These are phyloP conservation scores for Heimioporus sp. DNA, from an alignment of 768 basidiomycete species.

Conservation along the genomic window DNA sequence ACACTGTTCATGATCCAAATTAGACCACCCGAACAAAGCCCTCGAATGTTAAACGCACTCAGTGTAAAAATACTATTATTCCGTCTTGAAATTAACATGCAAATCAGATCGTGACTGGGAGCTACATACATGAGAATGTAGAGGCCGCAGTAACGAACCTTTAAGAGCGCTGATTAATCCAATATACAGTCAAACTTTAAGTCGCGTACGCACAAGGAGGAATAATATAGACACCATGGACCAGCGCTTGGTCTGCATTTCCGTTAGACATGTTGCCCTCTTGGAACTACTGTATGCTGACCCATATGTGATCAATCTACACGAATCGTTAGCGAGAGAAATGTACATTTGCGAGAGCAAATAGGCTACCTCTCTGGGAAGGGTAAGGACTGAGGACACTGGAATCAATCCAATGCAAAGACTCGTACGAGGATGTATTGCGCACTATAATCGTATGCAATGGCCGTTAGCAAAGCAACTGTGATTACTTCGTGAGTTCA, in stretches of 20 bases:
- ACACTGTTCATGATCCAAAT: background rate
- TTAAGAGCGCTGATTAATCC: background rate
- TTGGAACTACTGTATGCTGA: background rate
- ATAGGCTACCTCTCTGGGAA: slow-evolving; percentile 6
- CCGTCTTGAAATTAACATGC: background rate
- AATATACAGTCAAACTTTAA: background rate
- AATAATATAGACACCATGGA: background rate
- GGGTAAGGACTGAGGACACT: slow-evolving; percentile 3
- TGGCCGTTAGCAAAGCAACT: slow-evolving; percentile 6
- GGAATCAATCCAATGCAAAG: background rate
- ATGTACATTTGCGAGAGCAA: background rate
- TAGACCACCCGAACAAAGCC: background rate
- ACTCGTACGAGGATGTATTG: too few species aligned
- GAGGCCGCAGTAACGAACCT: slow-evolving; percentile 8
- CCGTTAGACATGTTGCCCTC: background rate
- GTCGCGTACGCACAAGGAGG: background rate
- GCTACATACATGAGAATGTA: background rate
- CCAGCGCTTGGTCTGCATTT: slow-evolving; percentile 1
- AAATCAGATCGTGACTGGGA: background rate
- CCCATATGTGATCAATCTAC: slow-evolving; percentile 6
- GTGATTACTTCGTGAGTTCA: background rate
- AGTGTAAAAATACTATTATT: background rate
- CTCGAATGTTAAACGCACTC: background rate
- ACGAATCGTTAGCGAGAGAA: background rate
- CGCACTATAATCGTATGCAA: slow-evolving; percentile 11